Evolutionary conservation across 345 rosid genomes (phyloP).

Genomic region (Eucalyptus curtisii): DNA sequence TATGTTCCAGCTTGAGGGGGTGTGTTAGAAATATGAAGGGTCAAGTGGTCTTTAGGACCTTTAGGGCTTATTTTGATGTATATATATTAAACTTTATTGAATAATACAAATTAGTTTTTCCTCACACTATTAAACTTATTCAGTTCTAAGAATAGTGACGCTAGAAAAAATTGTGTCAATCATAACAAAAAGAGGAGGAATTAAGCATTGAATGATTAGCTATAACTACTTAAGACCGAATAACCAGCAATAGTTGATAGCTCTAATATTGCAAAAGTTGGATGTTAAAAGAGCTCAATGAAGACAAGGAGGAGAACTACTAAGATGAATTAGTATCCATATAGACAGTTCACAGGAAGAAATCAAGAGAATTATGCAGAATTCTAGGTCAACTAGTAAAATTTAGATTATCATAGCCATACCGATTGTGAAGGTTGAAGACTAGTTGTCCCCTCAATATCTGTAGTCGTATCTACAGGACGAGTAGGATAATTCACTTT

Average conservation of each 20-base stretch:
- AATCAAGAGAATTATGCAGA: neutral
- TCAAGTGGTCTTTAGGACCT: no score
- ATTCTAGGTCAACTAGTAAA: neutral
- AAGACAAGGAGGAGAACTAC: neutral
- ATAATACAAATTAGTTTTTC: no score
- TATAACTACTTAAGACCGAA: neutral
- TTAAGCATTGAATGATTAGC: neutral
- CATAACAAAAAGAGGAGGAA: neutral
- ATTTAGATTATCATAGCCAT: neutral
- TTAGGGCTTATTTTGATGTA: no score
- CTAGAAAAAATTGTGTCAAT: neutral
- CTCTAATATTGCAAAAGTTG: neutral
- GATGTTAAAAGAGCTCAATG: neutral
- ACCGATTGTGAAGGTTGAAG: conserved; percentile 78
- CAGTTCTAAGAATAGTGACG: neutral
- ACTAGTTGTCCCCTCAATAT: conserved; percentile 89
- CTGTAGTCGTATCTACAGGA: conserved; percentile 80
- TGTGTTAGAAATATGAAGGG: no score
- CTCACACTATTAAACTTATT: neutral
- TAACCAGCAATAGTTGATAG: neutral
- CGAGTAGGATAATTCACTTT: conserved; percentile 84
- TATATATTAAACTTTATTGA: no score
- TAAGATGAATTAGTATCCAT: neutral
- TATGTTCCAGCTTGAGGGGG: no score
- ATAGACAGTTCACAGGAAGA: neutral